Conservation (phyloP, 2,329 filamentous ascomycete genomes). For the Alternaria brassicicola region DNA sequence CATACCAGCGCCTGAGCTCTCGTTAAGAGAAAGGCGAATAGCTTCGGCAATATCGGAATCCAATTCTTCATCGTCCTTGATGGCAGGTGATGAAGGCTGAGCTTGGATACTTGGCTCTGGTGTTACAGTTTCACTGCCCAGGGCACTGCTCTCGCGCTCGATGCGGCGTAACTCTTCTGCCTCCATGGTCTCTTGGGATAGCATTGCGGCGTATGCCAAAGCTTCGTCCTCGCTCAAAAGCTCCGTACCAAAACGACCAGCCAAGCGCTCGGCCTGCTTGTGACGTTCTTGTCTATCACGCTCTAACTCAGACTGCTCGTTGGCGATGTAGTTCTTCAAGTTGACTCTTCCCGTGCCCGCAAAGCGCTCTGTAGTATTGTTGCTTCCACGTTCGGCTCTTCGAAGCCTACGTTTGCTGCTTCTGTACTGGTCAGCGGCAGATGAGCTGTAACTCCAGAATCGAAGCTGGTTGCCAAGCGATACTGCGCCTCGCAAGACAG, state of each 20-base stretch:
- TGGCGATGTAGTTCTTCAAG: conserved; percentile 80
- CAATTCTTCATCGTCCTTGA: conserved; percentile 55
- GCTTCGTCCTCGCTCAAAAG: conserved; percentile 69
- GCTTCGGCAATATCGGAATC: conserved; percentile 68
- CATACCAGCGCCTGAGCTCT: conserved; percentile 20
- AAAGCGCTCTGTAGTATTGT: conserved; percentile 64
- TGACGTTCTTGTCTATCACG: conserved; percentile 70
- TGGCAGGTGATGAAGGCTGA: conserved; percentile 36
- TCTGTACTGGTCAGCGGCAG: conserved; percentile 71
- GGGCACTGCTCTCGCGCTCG: conserved; percentile 49
- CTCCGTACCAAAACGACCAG: conserved; percentile 82
- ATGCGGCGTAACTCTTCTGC: conserved; percentile 56
- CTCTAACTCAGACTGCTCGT: conserved; percentile 82
- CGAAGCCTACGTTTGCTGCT: conserved; percentile 80
- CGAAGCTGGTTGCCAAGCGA: conserved; percentile 85
- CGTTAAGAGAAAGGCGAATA: conserved; percentile 59
- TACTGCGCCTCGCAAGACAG: conserved; percentile 81
- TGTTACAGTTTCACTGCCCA: conserved; percentile 48
- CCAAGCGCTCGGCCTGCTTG: conserved; percentile 73
- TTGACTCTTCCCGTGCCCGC: conserved; percentile 69
- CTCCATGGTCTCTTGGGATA: conserved; percentile 65
- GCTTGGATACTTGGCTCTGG: conserved; percentile 40
- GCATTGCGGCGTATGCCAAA: conserved; percentile 65
- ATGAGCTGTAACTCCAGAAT: conserved; percentile 94
- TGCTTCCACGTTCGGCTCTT: conserved; percentile 69